Evolutionary conservation across 129 eudicot species (phyloP).

Genomic region (Solidago caesia): DNA sequence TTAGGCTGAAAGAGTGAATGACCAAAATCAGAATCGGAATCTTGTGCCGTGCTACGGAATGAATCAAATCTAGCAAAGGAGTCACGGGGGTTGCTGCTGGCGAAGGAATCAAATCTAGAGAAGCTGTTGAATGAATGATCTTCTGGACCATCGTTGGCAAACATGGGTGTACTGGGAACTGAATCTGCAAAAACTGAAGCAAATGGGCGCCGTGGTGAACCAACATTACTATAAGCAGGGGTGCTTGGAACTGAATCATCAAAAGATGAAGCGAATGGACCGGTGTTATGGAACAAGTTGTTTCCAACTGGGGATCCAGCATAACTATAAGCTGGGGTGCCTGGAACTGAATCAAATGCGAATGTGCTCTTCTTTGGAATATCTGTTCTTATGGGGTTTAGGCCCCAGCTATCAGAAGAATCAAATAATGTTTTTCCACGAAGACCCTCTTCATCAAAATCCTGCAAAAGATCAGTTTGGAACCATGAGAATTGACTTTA

Average conservation of each 20-base stretch:
- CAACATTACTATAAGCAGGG: conserved; percentile 44
- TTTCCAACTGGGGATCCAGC: conserved; percentile 48
- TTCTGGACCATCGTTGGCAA: conserved; percentile 47
- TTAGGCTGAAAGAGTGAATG: conserved; percentile 52
- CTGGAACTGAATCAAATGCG: conserved; percentile 66
- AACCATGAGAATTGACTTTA: conserved; percentile 1
- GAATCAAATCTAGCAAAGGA: conserved; percentile 76
- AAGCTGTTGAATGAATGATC: conserved; percentile 49
- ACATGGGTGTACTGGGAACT: conserved; percentile 38
- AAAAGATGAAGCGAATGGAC: conserved; percentile 48
- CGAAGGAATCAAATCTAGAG: conserved; percentile 48
- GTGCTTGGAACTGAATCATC: conserved; percentile 73
- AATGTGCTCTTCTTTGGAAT: conserved; percentile 33
- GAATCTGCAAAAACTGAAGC: conserved; percentile 30
- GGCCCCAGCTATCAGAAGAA: conserved; percentile 55
- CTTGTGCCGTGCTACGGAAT: conserved; percentile 51
- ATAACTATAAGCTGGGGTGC: conserved; percentile 66
- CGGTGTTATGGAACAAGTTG: conserved; percentile 41
- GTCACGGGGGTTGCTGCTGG: conserved; percentile 30
- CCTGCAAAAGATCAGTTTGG: conserved; percentile 38
- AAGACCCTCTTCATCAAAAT: conserved; percentile 37
- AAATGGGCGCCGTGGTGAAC: conserved; percentile 37
- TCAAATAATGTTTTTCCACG: conserved; percentile 54
- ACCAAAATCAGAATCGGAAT: conserved; percentile 59
- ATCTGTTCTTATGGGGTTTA: conserved; percentile 64